Evolutionary conservation across 2,329 filamentous ascomycete genomes (phyloP), one percentile per base, ranked within the genome.

Genomic region (Fusarium beomiforme): DNA sequence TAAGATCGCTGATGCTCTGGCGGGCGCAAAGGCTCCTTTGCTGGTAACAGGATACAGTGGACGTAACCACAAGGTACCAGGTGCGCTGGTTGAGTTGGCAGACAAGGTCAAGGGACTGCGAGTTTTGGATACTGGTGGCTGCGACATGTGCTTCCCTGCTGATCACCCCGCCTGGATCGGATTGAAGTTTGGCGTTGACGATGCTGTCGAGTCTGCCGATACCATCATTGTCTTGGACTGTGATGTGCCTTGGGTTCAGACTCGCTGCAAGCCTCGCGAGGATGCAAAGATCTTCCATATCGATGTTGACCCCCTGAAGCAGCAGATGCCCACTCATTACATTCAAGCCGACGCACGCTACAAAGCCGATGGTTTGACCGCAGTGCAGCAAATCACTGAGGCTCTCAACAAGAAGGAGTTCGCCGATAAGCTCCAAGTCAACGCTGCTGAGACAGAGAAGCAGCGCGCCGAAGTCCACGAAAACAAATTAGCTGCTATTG

Each of bases 161-260:
- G 85, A 91, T 58, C 92, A 94, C 74, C 89, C 87, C 4, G 89
- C 82, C 1, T 93, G 88, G 83, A 78, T 93, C 16, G 91, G 95
- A 4, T 79, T 96, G 55, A 87, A 90, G 44, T 97, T 91, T 74
- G 93, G 93, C 6, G 85, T 88, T 5, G 92, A 97, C 55, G 89
- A 93, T 4, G 85, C 86, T 43, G 93, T 97, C 78, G 87, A 86
- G 64, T 89, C 89, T 1, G 93, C 95, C 1, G 95, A 98, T 78
- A 88, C 94, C 14, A 97, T 98, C 64, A 73, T 98, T 2, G 91
- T 97, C 5, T 78, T 97, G 26, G 92, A 98, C 80, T 97, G 94
- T 70, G 95, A 98, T 77, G 94, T 97, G 0, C 95, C 95, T 0
- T 98, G 94, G 94, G 94, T 98, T 59, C 90, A 91, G n/a, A 96